Conservation (phyloP, 2,329 filamentous ascomycete genomes). For the Fusarium sp. region DNA sequence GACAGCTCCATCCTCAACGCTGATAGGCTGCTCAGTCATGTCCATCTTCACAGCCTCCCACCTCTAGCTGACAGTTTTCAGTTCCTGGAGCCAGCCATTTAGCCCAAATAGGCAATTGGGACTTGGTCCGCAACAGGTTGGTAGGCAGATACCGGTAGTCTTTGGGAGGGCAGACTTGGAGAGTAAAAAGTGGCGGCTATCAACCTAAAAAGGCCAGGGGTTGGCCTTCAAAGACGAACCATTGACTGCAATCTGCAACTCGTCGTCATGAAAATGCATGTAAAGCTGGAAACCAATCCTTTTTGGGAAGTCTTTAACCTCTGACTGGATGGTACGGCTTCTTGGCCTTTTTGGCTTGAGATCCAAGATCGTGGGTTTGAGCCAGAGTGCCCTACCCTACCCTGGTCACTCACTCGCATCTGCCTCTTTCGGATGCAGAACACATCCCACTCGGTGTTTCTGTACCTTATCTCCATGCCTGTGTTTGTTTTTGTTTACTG, state of each 20-base stretch:
- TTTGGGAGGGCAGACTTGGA: slow-evolving; percentile 31
- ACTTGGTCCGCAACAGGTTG: slow-evolving; percentile 24
- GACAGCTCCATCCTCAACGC: slow-evolving; percentile 31
- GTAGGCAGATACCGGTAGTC: slow-evolving; percentile 19
- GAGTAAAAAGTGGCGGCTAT: slow-evolving; percentile 26
- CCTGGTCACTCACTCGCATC: slow-evolving; percentile 27
- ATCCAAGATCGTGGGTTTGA: slow-evolving; percentile 35
- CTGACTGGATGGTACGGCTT: slow-evolving; percentile 18
- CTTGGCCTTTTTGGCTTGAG: slow-evolving; percentile 23
- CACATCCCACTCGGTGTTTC: slow-evolving; percentile 29
- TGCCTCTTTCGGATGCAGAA: slow-evolving; percentile 24
- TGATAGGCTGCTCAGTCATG: slow-evolving; percentile 44
- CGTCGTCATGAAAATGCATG: slow-evolving; percentile 43
- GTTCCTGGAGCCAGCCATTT: slow-evolving; percentile 23
- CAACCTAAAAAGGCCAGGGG: slow-evolving; percentile 34
- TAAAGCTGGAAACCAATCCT: slow-evolving; percentile 34
- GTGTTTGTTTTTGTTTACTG: slow-evolving; percentile 35
- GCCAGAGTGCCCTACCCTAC: slow-evolving; percentile 22
- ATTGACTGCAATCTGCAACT: slow-evolving; percentile 40
- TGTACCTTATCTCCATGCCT: slow-evolving; percentile 32
- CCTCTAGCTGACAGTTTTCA: slow-evolving; percentile 40
- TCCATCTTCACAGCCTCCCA: slow-evolving; percentile 43
- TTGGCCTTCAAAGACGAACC: slow-evolving; percentile 33
- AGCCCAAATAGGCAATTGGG: slow-evolving; percentile 26
- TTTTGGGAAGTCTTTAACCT: slow-evolving; percentile 20